A percentile compares a stretch with the other conserved stretches of the same genome.
phyloP scores from a whole-genome alignment of 2,329 filamentous ascomycete species.

The Penicillium fuscoglaucum region DNA sequence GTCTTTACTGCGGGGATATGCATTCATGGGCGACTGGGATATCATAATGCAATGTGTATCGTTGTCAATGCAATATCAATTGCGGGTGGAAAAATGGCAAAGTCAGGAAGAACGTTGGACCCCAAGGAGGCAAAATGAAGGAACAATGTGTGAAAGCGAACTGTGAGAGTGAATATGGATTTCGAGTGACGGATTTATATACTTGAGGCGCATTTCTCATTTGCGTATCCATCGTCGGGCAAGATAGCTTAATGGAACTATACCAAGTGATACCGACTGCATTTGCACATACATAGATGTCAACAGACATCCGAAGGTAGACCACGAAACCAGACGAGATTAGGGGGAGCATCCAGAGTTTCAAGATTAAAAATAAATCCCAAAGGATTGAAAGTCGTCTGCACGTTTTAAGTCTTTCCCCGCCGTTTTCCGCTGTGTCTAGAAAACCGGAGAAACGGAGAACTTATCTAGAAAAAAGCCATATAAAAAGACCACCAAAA shows the following conservation, averaged over 20 bases:
- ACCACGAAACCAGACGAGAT: no score
- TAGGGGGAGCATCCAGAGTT: no score
- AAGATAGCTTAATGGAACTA: conserved; percentile 2
- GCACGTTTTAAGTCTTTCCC: no score
- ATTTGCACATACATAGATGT: neutral
- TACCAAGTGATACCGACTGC: neutral
- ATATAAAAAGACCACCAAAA: no score
- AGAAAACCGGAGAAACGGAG: no score
- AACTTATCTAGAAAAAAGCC: no score
- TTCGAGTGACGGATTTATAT: neutral
- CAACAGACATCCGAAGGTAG: neutral
- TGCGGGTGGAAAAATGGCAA: neutral
- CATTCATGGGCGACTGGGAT: neutral
- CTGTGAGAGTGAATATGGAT: neutral
- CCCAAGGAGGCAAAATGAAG: neutral
- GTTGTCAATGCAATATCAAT: neutral
- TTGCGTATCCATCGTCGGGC: neutral
- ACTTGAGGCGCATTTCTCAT: neutral
- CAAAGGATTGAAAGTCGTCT: no score
- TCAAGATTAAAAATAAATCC: no score
- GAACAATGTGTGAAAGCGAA: neutral
- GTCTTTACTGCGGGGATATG: neutral
- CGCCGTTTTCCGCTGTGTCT: no score
- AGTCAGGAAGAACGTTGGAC: neutral
- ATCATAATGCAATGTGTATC: conserved; percentile 1